phyloP scores from a whole-genome alignment of 1,284 basidiomycete genomes.

The Athelia psychrophila region DNA sequence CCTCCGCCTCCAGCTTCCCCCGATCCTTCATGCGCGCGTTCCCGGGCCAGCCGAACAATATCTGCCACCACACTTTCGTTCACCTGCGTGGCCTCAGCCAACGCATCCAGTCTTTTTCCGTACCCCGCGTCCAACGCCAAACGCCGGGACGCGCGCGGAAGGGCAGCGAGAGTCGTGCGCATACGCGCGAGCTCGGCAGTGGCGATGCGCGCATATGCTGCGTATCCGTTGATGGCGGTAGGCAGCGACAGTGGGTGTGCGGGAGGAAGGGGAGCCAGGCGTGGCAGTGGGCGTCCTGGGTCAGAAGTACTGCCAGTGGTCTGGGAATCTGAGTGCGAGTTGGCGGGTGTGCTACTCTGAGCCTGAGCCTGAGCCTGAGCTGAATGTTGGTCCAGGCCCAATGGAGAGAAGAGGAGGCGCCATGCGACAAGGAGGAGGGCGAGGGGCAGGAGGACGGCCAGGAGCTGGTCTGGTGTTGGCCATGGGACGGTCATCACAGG shows the following conservation, averaged over 20 bases:
- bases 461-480: too few species aligned
- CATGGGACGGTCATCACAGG: too few species aligned
- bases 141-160: constrained; percentile 40
- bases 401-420: too few species aligned
- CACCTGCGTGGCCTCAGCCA: constrained; percentile 39
- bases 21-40: not conserved
- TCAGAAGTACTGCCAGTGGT: too few species aligned
- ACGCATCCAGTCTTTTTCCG: constrained; percentile 42
- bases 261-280: too few species aligned
- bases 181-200: constrained; percentile 32
- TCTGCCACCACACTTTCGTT: constrained; percentile 47
- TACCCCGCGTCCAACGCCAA: constrained; percentile 54
- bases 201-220: constrained; percentile 34
- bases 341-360: too few species aligned
- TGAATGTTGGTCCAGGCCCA: too few species aligned
- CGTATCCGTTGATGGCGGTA: constrained; percentile 34
- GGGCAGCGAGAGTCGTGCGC: constrained; percentile 32
- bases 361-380: too few species aligned
- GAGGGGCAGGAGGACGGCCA: too few species aligned
- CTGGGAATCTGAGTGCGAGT: too few species aligned
- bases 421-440: too few species aligned
- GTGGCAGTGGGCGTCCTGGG: too few species aligned
- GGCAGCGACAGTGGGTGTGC: constrained; percentile 30
- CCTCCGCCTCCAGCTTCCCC: constrained; percentile 1
- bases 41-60: constrained; percentile 42